phyloP scores from a whole-genome alignment of 306 rosid genomes.

The Sicyos baderoa region DNA sequence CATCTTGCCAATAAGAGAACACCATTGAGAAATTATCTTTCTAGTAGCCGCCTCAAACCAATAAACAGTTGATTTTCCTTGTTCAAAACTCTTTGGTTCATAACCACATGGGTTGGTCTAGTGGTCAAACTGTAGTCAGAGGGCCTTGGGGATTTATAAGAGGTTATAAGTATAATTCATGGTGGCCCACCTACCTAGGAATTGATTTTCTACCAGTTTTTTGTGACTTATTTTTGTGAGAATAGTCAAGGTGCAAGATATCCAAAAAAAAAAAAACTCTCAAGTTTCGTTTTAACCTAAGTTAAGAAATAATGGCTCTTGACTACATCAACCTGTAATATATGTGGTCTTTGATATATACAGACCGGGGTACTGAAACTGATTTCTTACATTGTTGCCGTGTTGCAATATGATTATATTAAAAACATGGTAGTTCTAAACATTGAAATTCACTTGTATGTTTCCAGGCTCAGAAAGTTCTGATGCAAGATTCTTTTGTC shows the following conservation, averaged over 20 bases:
- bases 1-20: no score
- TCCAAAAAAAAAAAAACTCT: neutral
- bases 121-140: no score
- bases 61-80: no score
- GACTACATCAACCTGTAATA: neutral
- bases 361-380: neutral
- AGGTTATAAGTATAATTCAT: no score
- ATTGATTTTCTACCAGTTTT: no score
- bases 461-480: slow-evolving; percentile 26
- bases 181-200: no score
- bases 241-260: no score
- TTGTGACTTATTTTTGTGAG: no score
- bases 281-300: neutral
- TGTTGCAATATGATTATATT: neutral
- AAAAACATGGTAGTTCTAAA: neutral
- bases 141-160: no score
- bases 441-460: neutral
- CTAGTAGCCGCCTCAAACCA: no score
- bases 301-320: neutral
- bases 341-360: neutral
- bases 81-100: neutral
- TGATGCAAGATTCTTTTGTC: slow-evolving; percentile 26
- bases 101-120: neutral
- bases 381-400: neutral
- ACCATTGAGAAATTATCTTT: no score